Evolutionary conservation across 129 eudicot genomes (phyloP).

Genomic region (Solidago caesia): DNA sequence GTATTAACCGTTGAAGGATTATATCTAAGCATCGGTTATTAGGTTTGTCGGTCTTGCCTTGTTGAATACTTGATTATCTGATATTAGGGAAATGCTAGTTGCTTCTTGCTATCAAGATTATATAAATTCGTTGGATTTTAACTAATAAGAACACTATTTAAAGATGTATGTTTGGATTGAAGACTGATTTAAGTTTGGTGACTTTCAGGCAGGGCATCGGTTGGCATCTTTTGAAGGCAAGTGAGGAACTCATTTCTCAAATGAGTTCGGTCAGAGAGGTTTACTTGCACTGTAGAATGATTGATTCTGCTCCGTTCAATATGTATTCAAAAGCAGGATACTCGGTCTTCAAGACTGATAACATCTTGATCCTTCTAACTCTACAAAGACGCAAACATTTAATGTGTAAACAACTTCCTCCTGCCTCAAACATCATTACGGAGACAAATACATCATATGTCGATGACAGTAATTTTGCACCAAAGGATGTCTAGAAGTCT

Average conservation of each 20-base stretch:
- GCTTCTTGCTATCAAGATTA: constrained; percentile 9
- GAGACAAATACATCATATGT: constrained; percentile 27
- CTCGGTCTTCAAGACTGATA: constrained; percentile 67
- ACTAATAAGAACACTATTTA: neutral
- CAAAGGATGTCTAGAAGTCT: constrained; percentile 16
- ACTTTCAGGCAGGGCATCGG: constrained; percentile 91
- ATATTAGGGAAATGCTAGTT: neutral
- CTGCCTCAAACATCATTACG: constrained; percentile 32
- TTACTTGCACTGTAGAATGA: constrained; percentile 89
- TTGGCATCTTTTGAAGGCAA: constrained; percentile 91
- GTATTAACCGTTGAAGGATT: constrained; percentile 5
- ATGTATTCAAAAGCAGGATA: constrained; percentile 98
- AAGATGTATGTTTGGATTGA: constrained; percentile 3
- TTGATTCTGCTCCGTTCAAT: constrained; percentile 83
- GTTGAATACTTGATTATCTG: too few relatives aligned
- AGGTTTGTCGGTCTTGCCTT: neutral
- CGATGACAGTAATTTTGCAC: constrained; percentile 36
- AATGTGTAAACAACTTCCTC: constrained; percentile 85
- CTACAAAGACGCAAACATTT: constrained; percentile 92
- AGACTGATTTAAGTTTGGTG: neutral
- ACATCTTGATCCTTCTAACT: constrained; percentile 65
- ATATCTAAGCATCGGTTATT: constrained; percentile 5
- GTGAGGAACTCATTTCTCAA: constrained; percentile 80
- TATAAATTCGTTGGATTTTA: constrained; percentile 5
- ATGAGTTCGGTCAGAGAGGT: constrained; percentile 74